Evolutionary conservation across 2,329 filamentous ascomycete genomes (phyloP), one percentile per base, ranked within the genome.

Genomic region (Plectosphaerella cucumerina): DNA sequence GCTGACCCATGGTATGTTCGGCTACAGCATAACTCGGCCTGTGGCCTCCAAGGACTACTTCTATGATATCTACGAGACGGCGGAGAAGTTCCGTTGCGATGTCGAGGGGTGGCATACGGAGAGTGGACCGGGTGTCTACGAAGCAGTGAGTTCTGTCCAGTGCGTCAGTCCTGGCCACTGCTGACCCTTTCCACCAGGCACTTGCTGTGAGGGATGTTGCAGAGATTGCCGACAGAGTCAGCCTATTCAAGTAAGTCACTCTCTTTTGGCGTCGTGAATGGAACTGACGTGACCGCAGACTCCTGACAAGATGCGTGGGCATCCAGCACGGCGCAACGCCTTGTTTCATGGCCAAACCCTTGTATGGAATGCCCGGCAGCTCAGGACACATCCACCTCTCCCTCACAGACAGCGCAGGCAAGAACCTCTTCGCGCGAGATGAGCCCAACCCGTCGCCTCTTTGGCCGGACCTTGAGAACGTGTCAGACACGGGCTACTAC

Each of bases 61-160:
- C 66, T 90, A 91, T 61, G 80, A 81, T n/a, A 80, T 91, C 43
- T 92, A 85, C 63, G 78, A 90, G 55, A 76, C 82, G 1, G 89
- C 86, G 65, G 76, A 79, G 54, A 77, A 84, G 59, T 90, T 91
- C 69, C 76, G 79, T 47, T 89, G 87, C 58, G 78, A 83, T 47
- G 82, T 93, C 44, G 88, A 93, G 63, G 86, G 88, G 26, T 93
- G 89, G 88, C 88, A 93, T 68, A 92, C 89, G 1, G 89, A 93
- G 67, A 89, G 84, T 59, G 88, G 89, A 1, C 88, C 88, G 1
- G 88, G 88, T 2, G 51, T 56, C 15, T 57, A 49, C n/a, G 48
- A 52, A 41, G 45, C 35, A 12, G 56, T 56, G 47, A 14, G 56
- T 48, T 14, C 14, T 9, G 9, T 20, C 2, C 8, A 6, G 20